Evolutionary conservation across 1,284 basidiomycete genomes (phyloP).

Genomic region (Tylopilus orsonianus): DNA sequence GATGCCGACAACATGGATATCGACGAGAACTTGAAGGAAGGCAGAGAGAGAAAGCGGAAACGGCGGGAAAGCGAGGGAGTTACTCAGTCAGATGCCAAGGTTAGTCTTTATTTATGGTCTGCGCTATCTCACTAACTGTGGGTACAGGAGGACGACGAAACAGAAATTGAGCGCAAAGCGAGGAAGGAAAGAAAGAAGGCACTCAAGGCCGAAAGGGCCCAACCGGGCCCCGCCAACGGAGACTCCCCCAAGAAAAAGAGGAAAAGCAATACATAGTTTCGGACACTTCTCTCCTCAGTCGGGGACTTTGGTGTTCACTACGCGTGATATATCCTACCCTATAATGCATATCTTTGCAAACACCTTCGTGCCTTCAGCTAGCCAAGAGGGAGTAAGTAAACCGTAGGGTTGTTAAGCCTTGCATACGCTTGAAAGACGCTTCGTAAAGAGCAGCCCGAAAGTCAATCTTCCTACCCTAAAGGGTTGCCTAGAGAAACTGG

Average conservation of each 20-base stretch:
- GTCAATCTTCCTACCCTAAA: too few relatives aligned
- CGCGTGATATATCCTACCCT: constrained; percentile 1
- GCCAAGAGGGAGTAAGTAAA: background rate
- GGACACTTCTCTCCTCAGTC: background rate
- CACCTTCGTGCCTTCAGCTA: background rate
- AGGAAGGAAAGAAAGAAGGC: constrained; percentile 73
- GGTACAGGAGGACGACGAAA: constrained; percentile 48
- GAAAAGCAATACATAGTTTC: constrained; percentile 47
- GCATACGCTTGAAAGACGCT: too few relatives aligned
- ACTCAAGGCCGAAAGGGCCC: constrained; percentile 67
- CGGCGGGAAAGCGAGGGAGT: constrained; percentile 57
- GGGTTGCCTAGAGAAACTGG: too few relatives aligned
- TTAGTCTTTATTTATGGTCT: constrained; percentile 26
- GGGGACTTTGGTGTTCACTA: constrained; percentile 2
- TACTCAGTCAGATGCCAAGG: constrained; percentile 41
- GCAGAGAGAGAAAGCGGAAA: constrained; percentile 71
- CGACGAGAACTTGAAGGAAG: constrained; percentile 46
- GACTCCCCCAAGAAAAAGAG: constrained; percentile 70
- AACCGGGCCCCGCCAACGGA: constrained; percentile 42
- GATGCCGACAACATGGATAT: constrained; percentile 46
- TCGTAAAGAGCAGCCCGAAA: too few relatives aligned
- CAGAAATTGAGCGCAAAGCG: constrained; percentile 72
- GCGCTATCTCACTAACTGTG: constrained; percentile 10
- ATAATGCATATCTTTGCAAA: background rate
- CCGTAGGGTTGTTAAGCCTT: too few relatives aligned